These are phyloP conservation scores for Fusarium nematophilum DNA, from an alignment of 2,329 filamentous ascomycete genomes.

Conservation along the genomic window DNA sequence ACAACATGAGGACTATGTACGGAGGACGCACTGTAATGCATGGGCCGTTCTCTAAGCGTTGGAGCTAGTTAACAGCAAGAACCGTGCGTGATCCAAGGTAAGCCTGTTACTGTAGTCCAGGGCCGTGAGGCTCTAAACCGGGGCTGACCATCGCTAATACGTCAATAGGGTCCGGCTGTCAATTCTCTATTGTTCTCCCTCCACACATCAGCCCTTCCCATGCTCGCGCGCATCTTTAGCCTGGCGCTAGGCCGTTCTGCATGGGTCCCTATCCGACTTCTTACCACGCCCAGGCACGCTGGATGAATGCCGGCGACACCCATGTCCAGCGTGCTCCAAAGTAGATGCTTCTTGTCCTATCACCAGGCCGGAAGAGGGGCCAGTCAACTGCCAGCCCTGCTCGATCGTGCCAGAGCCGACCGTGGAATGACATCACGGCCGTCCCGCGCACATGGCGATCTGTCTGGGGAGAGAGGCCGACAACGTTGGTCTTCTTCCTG, in stretches of 20 bases:
- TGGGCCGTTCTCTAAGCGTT: conserved; percentile 8
- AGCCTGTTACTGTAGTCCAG: conserved; percentile 13
- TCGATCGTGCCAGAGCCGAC: neutral
- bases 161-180: conserved; percentile 31
- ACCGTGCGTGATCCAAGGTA: conserved; percentile 18
- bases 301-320: conserved; percentile 11
- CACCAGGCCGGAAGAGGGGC: neutral
- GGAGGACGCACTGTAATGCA: neutral
- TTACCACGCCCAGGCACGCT: conserved; percentile 7
- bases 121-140: conserved; percentile 20
- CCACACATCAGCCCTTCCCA: conserved; percentile 8
- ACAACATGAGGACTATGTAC: neutral
- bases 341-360: neutral
- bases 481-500: conserved; percentile 12
- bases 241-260: neutral
- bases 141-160: conserved; percentile 18
- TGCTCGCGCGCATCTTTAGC: neutral
- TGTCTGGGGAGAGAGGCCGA: conserved; percentile 5
- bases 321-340: conserved; percentile 10
- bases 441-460: conserved; percentile 3
- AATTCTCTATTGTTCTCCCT: conserved; percentile 17
- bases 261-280: neutral
- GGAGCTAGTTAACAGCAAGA: conserved; percentile 14
- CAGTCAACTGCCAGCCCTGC: conserved; percentile 3
- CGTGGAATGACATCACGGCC: conserved; percentile 31